Evolutionary conservation across 2,329 filamentous ascomycete species (phyloP).

Genomic region (Thermoascus crustaceus): DNA sequence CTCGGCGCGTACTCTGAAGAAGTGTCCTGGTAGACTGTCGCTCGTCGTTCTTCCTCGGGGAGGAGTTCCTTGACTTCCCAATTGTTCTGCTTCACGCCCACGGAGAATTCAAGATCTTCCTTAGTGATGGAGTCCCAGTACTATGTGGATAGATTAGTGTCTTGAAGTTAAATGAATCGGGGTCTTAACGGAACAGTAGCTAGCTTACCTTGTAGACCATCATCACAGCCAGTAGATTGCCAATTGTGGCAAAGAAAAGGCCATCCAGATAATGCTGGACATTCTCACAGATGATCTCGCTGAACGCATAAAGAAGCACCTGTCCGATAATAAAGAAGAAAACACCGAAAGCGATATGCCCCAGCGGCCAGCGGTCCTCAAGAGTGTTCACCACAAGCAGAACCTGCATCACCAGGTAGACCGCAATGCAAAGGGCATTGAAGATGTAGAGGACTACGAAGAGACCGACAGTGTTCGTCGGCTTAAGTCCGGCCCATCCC

Average conservation of each 20-base stretch:
- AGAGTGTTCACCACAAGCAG: conserved; percentile 82
- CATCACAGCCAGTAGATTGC: conserved; percentile 93
- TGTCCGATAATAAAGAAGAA: conserved; percentile 90
- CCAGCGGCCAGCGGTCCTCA: conserved; percentile 90
- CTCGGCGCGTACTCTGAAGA: conserved; percentile 39
- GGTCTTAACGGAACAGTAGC: not conserved
- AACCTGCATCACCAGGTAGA: conserved; percentile 83
- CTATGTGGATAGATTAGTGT: conserved; percentile 41
- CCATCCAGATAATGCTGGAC: conserved; percentile 91
- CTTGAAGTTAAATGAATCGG: conserved; percentile 1
- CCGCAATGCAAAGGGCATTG: conserved; percentile 74
- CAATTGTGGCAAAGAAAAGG: conserved; percentile 85
- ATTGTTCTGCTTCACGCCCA: conserved; percentile 89
- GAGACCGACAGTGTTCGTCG: conserved; percentile 76
- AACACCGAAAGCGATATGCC: conserved; percentile 81
- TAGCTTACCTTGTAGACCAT: conserved; percentile 90
- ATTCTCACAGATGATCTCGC: conserved; percentile 70
- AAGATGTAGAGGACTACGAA: conserved; percentile 89
- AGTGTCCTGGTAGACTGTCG: conserved; percentile 60
- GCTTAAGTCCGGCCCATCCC: conserved; percentile 74
- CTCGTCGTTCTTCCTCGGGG: conserved; percentile 68
- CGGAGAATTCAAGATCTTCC: conserved; percentile 96
- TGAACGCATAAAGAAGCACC: conserved; percentile 86
- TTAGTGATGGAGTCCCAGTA: conserved; percentile 99
- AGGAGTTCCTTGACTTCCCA: conserved; percentile 96